Conservation (phyloP, 768 basidiomycete genomes). For the Panaeolus cyanescens region DNA sequence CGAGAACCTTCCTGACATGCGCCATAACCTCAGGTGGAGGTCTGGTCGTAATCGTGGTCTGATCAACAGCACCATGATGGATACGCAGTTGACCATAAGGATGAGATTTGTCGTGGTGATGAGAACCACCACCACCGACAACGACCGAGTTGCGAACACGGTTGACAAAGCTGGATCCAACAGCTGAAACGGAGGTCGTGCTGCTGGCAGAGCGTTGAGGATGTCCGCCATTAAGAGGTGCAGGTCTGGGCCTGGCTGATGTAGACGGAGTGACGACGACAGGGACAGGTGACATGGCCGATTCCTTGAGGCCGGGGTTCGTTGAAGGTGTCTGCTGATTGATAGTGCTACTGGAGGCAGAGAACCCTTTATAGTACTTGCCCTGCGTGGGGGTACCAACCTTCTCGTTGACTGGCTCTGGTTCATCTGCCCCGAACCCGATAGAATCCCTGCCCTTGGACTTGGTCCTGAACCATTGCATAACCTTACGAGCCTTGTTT, state of each 20-base stretch:
- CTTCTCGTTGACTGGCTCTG: constrained; percentile 18
- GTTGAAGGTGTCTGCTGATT: constrained; percentile 25
- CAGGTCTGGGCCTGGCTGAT: constrained; percentile 22
- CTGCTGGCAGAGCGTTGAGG: constrained; percentile 47
- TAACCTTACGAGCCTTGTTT: constrained; percentile 92
- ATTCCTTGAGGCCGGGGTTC: constrained; percentile 12
- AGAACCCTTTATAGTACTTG: constrained; percentile 30
- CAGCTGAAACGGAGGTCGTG: constrained; percentile 40
- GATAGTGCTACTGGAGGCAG: constrained; percentile 33
- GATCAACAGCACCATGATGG: constrained; percentile 93
- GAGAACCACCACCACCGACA: constrained; percentile 36
- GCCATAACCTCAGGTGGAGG: constrained; percentile 87
- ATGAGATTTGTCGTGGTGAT: constrained; percentile 27
- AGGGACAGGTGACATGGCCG: constrained; percentile 32
- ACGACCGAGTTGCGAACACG: constrained; percentile 54
- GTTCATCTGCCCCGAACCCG: constrained; percentile 25
- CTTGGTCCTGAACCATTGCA: constrained; percentile 95
- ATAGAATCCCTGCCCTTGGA: constrained; percentile 53
- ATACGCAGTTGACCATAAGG: constrained; percentile 59
- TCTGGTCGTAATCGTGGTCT: constrained; percentile 82
- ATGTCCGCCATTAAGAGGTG: constrained; percentile 26
- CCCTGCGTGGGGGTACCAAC: constrained; percentile 28
- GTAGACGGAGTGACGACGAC: constrained; percentile 42
- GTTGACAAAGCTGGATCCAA: constrained; percentile 47
- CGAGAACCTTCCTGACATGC: constrained; percentile 78